A percentile compares a stretch with the other conserved stretches of the same genome.
These are phyloP conservation scores for Colletotrichum graminicola DNA, from an alignment of 2,329 filamentous ascomycete species.

Conservation along the genomic window DNA sequence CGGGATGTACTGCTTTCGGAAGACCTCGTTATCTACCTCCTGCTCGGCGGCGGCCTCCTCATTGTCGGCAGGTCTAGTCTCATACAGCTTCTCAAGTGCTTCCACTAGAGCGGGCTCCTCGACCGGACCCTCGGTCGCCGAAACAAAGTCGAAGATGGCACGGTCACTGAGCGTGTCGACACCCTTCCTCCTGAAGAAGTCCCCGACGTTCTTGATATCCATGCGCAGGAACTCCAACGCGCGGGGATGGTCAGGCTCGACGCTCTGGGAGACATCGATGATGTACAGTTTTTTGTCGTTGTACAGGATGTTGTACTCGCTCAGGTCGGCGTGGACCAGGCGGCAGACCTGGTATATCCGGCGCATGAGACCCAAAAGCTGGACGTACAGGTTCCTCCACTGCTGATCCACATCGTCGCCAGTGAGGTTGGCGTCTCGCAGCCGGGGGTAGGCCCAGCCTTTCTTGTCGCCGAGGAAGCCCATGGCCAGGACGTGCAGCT, in stretches of 20 bases:
- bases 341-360: conserved; percentile 92
- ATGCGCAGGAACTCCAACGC: conserved; percentile 94
- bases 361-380: conserved; percentile 89
- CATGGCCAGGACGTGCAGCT: conserved; percentile 97
- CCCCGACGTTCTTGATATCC: conserved; percentile 97
- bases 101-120: conserved; percentile 72
- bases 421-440: conserved; percentile 85
- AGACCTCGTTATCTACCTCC: conserved; percentile 90
- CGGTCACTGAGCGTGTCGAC: conserved; percentile 86
- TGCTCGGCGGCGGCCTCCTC: conserved; percentile 67
- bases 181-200: conserved; percentile 90
- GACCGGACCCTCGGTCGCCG: conserved; percentile 67
- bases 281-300: conserved; percentile 86
- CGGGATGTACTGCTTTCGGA: conserved; percentile 95
- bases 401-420: conserved; percentile 76
- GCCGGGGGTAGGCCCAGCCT: conserved; percentile 87
- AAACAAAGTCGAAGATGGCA: conserved; percentile 87
- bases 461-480: conserved; percentile 88
- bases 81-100: conserved; percentile 76
- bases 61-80: conserved; percentile 63
- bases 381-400: conserved; percentile 84
- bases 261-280: conserved; percentile 97
- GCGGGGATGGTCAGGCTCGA: conserved; percentile 95
- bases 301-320: conserved; percentile 98
- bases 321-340: conserved; percentile 95